Conservation (phyloP, 2,329 filamentous ascomycete species). For the Verticillium zaregamsianum region DNA sequence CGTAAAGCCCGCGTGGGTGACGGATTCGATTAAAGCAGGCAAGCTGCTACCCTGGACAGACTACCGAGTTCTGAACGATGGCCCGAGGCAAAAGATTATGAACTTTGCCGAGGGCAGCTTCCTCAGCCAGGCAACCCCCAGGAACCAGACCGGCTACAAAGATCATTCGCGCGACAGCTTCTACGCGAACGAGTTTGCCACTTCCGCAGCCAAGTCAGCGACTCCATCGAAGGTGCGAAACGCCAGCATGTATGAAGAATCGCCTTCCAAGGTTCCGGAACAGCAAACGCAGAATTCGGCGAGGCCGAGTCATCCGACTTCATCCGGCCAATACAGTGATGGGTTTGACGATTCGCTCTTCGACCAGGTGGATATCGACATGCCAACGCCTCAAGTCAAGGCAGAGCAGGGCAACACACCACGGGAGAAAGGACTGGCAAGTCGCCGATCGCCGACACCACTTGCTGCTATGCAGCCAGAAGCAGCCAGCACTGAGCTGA, state of each 20-base stretch:
- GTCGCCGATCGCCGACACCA: background rate
- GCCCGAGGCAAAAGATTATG: constrained; percentile 75
- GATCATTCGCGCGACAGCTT: constrained; percentile 81
- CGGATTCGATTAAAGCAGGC: constrained; percentile 80
- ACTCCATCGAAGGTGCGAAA: background rate
- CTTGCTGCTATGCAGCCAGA: background rate
- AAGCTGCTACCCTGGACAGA: constrained; percentile 79
- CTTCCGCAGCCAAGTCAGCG: background rate
- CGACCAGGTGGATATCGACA: background rate
- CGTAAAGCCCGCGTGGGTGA: constrained; percentile 91
- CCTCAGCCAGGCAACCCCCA: constrained; percentile 60
- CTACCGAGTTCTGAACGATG: constrained; percentile 83
- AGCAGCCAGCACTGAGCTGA: background rate
- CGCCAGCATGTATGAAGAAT: background rate
- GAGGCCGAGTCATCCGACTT: background rate
- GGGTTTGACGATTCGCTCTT: background rate
- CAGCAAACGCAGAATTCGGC: background rate
- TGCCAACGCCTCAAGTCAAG: background rate
- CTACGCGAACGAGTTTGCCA: constrained; percentile 61
- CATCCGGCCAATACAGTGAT: background rate
- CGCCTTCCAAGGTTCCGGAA: background rate
- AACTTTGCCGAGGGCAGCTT: constrained; percentile 60
- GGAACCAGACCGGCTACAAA: constrained; percentile 59
- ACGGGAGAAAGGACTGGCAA: background rate
- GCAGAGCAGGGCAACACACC: background rate